Evolutionary conservation across 257 asterid genomes (phyloP).

Genomic region (Vinca minor): DNA sequence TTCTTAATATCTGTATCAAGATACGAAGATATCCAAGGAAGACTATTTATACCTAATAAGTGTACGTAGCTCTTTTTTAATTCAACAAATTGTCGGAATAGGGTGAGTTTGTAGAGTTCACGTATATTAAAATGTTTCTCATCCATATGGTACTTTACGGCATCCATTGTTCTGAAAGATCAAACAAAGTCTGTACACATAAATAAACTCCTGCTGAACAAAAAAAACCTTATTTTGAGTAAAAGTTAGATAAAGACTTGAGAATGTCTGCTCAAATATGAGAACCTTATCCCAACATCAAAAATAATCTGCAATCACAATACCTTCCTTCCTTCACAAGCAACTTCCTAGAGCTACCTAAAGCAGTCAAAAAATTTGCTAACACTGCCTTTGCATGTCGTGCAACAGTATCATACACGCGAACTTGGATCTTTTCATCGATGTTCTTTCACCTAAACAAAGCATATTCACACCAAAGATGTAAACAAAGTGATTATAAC

Average conservation of each 20-base stretch:
- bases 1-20: no score
- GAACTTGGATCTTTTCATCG: conserved; percentile 16
- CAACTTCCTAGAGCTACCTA: conserved; percentile 25
- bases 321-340: conserved; percentile 4
- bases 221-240: conserved; percentile 19
- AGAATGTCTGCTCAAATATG: conserved; percentile 15
- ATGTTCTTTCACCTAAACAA: background rate
- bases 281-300: conserved; percentile 19
- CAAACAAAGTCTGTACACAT: conserved; percentile 24
- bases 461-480: conserved; percentile 25
- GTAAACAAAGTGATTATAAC: conserved; percentile 15
- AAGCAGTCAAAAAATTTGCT: conserved; percentile 44
- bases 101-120: no score
- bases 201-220: conserved; percentile 12
- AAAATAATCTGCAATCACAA: background rate
- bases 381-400: conserved; percentile 40
- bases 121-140: no score
- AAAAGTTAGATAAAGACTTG: conserved; percentile 16
- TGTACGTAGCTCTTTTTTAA: no score
- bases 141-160: no score
- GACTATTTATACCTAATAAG: no score
- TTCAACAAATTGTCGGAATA: no score
- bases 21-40: no score
- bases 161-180: no score
- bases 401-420: conserved; percentile 28